Conservation (phyloP, 176 grass and related monocot species). For the Eragrostis nindensis region DNA sequence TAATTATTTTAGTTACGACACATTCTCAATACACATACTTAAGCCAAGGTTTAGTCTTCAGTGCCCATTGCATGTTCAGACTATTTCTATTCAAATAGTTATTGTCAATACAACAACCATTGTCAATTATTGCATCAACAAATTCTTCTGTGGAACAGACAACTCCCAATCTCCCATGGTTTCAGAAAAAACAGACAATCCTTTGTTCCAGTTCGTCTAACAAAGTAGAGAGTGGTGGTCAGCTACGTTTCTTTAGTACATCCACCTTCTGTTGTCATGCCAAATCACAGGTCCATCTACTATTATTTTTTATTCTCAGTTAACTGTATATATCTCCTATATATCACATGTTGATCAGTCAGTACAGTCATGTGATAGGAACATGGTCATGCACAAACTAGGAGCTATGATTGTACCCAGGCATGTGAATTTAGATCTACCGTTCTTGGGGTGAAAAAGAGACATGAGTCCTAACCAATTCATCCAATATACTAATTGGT, state of each 20-base stretch:
- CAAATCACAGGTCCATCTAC: slow-evolving; percentile 35
- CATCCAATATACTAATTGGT: background rate
- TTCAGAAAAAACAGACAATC: background rate
- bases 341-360: slow-evolving; percentile 40
- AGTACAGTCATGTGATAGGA: slow-evolving; percentile 34
- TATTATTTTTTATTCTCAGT: slow-evolving; percentile 2
- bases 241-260: background rate
- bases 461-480: slow-evolving; percentile 31
- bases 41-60: background rate
- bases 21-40: too few relatives aligned
- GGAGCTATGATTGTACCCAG: background rate
- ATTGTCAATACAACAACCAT: too few relatives aligned
- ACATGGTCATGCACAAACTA: slow-evolving; percentile 11
- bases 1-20: too few relatives aligned
- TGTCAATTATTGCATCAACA: too few relatives aligned
- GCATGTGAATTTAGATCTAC: slow-evolving; percentile 22
- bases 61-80: background rate
- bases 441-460: slow-evolving; percentile 18
- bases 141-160: background rate
- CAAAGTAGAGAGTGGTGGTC: background rate
- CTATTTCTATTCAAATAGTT: too few relatives aligned
- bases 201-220: background rate
- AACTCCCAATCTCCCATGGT: background rate
- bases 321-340: background rate
- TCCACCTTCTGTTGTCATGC: background rate